These are phyloP conservation scores for Sarocladiaceae sp. DNA, from an alignment of 2,329 filamentous ascomycete species.

Conservation along the genomic window DNA sequence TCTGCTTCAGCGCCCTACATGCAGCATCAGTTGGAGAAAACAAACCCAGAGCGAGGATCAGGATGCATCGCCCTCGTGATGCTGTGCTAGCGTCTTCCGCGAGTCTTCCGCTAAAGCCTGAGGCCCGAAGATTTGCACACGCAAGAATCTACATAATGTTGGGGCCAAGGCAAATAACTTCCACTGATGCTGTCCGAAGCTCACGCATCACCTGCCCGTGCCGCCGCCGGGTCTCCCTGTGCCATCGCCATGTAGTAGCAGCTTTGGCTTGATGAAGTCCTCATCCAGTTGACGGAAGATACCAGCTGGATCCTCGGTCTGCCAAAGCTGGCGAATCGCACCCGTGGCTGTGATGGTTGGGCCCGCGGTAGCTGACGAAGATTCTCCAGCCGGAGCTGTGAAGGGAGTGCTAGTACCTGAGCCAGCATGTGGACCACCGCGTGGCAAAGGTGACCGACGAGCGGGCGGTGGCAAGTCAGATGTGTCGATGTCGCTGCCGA, in stretches of 20 bases:
- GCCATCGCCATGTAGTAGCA: conserved; percentile 70
- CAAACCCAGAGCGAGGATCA: too few relatives aligned
- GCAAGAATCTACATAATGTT: too few relatives aligned
- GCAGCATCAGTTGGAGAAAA: neutral
- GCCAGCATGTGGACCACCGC: conserved; percentile 18
- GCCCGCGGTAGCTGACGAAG: conserved; percentile 16
- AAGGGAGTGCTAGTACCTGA: conserved; percentile 21
- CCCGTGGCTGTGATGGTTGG: conserved; percentile 64
- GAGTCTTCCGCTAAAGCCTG: too few relatives aligned
- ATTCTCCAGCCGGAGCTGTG: conserved; percentile 24
- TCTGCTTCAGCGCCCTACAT: too few relatives aligned
- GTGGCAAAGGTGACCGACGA: conserved; percentile 33
- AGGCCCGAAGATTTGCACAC: too few relatives aligned
- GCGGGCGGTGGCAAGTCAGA: conserved; percentile 64
- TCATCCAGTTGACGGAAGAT: conserved; percentile 93
- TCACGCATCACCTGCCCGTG: too few relatives aligned
- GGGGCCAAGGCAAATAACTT: too few relatives aligned
- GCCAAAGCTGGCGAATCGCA: conserved; percentile 76
- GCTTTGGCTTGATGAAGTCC: conserved; percentile 88
- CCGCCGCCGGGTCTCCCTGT: conserved; percentile 12
- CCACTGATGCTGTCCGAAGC: too few relatives aligned
- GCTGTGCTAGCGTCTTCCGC: neutral
- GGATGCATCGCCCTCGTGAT: neutral
- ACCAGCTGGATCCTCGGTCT: conserved; percentile 81
- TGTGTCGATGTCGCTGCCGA: conserved; percentile 61